A percentile compares a stretch with the other conserved stretches of the same genome.
These are phyloP conservation scores for Pichia exigua DNA, from an alignment of 805 yeast genomes.

Conservation along the genomic window DNA sequence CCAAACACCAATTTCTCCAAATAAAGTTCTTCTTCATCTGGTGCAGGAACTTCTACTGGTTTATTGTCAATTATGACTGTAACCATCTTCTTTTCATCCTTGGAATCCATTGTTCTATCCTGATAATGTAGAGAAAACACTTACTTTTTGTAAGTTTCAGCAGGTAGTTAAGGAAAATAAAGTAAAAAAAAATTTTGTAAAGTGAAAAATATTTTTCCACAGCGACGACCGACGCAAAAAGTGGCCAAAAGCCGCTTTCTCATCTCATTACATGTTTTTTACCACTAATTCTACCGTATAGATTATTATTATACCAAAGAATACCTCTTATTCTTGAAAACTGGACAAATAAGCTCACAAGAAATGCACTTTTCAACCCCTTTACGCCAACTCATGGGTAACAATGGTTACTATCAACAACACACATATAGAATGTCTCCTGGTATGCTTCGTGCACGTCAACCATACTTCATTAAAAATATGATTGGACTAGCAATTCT, in stretches of 20 bases:
- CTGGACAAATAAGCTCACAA: background rate
- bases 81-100: constrained; percentile 5
- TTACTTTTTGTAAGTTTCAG: background rate
- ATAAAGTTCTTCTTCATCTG: constrained; percentile 74
- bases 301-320: no score
- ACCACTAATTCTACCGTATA: no score
- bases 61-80: constrained; percentile 4
- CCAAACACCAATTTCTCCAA: constrained; percentile 88
- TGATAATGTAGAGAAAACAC: background rate
- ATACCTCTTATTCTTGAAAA: background rate
- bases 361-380: constrained; percentile 3
- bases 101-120: constrained; percentile 8
- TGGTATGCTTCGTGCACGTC: constrained; percentile 83
- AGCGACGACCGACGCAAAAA: background rate
- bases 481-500: constrained; percentile 52
- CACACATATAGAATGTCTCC: constrained; percentile 71
- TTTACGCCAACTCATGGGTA: constrained; percentile 14
- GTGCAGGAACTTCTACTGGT: constrained; percentile 43
- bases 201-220: background rate
- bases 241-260: background rate
- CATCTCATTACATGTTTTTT: background rate
- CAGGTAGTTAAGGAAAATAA: background rate
- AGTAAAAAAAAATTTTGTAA: background rate
- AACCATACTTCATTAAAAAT: constrained; percentile 77
- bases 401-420: constrained; percentile 32